Evolutionary conservation across 2,329 filamentous ascomycete species (phyloP), one percentile per base, ranked within the genome.

Genomic region (Hortaea werneckii): DNA sequence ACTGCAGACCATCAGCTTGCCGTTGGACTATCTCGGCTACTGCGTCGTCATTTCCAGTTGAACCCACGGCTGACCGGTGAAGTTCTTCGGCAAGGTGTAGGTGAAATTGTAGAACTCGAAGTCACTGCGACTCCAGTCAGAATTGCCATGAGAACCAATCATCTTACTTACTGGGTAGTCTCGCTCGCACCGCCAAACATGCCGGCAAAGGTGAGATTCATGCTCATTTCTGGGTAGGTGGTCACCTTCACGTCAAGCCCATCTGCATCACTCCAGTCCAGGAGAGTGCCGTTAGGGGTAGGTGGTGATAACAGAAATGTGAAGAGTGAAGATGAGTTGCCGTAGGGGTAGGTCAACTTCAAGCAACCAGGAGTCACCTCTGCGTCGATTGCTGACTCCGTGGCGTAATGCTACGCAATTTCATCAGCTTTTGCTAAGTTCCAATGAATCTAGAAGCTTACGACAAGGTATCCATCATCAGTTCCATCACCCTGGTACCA

Each of bases 261-360:
- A 29, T 70, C 67, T 0, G 78, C 60, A 50, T 77, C 75, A 0
- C 57, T 60, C 67, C 74, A 76, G 1, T 63, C 58, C 0, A 54
- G 37, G 1, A 79, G 60, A 29, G 73, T 72, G 5, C 61, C 64
- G 52, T 67, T 70, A 2, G 63, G 59, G n/a, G 50, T 49, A 5
- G 74, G 72, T 2, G 73, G 72, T 0, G 69, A 71, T 0, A 79
- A 67, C 2, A 75, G 52, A 26, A 79, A 67, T 1, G 67, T 70
- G 55, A 79, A 79, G 11, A 69, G 61, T 26, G 72, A 76, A 4
- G 61, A 63, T 0, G 64, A 55, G 38, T 71, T 75, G 1, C 76
- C 77, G 10, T 63, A 51, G 0, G 78, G 78, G 50, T 82, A 82
- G 0, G 70, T 69, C 2, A 82, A 57, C 8, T 67, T 68, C 5